These are phyloP conservation scores for Biscogniauxia marginata DNA, from an alignment of 2,329 filamentous ascomycete genomes.

Conservation along the genomic window DNA sequence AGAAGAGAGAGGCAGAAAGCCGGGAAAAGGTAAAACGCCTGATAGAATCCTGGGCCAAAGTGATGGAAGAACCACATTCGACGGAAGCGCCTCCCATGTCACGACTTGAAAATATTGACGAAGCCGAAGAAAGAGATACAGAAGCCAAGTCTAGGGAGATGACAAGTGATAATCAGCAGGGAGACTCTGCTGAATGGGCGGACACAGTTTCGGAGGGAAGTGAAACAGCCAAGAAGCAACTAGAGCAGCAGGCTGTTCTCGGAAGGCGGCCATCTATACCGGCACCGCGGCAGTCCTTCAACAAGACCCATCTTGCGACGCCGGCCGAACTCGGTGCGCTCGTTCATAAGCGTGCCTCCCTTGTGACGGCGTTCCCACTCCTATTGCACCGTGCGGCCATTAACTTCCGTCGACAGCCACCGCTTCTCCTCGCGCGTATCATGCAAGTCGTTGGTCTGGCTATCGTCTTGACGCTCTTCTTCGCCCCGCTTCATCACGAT, in stretches of 20 bases:
- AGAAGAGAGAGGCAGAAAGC: slow-evolving; percentile 59
- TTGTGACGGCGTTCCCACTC: slow-evolving; percentile 63
- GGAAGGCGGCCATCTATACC: slow-evolving; percentile 14
- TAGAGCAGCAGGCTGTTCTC: slow-evolving; percentile 6
- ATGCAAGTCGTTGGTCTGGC: slow-evolving; percentile 67
- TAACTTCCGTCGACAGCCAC: slow-evolving; percentile 67
- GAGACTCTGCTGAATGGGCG: too few species aligned
- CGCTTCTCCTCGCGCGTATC: slow-evolving; percentile 61
- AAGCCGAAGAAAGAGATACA: slow-evolving; percentile 28
- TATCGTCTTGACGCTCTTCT: slow-evolving; percentile 65
- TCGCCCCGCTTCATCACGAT: slow-evolving; percentile 67
- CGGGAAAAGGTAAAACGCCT: slow-evolving; percentile 60
- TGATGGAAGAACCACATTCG: slow-evolving; percentile 2
- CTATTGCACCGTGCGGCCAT: slow-evolving; percentile 66
- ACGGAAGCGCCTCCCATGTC: slow-evolving; percentile 10
- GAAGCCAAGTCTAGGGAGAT: slow-evolving; percentile 22
- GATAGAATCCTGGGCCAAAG: slow-evolving; percentile 55
- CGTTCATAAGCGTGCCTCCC: slow-evolving; percentile 60
- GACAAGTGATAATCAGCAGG: too few species aligned
- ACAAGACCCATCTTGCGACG: slow-evolving; percentile 53
- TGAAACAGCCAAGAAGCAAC: slow-evolving; percentile 3
- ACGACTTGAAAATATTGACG: slow-evolving; percentile 29
- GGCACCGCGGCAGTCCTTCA: slow-evolving; percentile 40
- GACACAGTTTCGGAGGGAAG: slow-evolving; percentile 5
- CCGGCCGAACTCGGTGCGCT: slow-evolving; percentile 72